Evolutionary conservation across 805 yeast species (phyloP), one percentile per base, ranked within the genome.

Genomic region (Brettanomyces sp.): DNA sequence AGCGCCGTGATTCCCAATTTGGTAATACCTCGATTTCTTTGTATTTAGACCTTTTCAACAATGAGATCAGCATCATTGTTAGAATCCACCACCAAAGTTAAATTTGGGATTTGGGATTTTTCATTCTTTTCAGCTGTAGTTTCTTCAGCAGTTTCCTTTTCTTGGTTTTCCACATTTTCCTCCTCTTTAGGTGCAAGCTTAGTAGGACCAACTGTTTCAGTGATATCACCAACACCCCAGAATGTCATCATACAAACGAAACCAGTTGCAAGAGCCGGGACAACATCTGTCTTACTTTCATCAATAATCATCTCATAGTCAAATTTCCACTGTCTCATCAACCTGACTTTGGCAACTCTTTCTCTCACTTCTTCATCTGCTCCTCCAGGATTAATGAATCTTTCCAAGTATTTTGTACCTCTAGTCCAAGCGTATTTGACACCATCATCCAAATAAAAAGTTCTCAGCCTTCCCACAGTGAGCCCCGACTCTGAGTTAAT

Each of bases 211-310:
- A 71, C 65, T 24, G 81, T 74, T 45, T 69, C 72, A 13, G 80
- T 74, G 49, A 63, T 64, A 56, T 69, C 76, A 44, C 80, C 80
- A 43, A 67, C 58, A 22, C 79, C 79, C 86, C 86, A 80, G 60
- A 78, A 80, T n/a, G 83, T 76, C 64, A 76, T 66, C 80, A 80
- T 78, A 18, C 82, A 69, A 45, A 77, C 60, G 52, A 79, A 80
- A 1, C 73, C 82, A 5, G 85, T 77, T n/a, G 79, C 75, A 44
- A 80, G 56, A 3, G 76, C 82, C 38, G 72, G 64, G 46, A 74
- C 76, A n/a, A 65, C 57, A 54, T 75, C 79, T 25, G 77, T 62
- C 50, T 67, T 64, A 2, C 56, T 44, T 43, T 68, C 73, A 57
- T 79, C 82, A 25, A 79, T 58, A 33, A 74, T 59, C 48, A 80